Evolutionary conservation across 164 flowering plant species (phyloP), one percentile per base, ranked within the genome.

Genomic region (Liquidambar formosana): DNA sequence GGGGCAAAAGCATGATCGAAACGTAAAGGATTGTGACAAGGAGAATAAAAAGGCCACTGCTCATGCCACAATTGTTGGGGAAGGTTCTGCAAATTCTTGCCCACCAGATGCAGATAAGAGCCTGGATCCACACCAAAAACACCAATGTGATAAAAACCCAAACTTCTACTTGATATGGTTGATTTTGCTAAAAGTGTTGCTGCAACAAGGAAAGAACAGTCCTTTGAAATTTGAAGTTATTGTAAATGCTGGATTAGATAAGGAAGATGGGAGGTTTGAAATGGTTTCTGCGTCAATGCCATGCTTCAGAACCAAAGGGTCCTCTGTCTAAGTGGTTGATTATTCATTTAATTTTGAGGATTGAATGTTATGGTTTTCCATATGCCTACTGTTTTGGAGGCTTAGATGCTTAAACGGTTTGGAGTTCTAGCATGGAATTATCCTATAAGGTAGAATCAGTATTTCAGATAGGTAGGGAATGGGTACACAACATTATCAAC

Each of bases 241-340:
- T 27, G 85, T 88, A 27, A 74, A 84, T 68, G 21, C 77, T 33
- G 68, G 61, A 12, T 62, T 77, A 61, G 84, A 83, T 63, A 69
- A 22, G 48, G 89, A 86, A 67, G 77, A 71, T 68, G 92, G 91
- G 59, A 83, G 81, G 74, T 83, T 86, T 72, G 92, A 89, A 66
- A 71, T 86, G 90, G 71, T 82, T n/a, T 73, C 81, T 54, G 66
- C 82, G 59, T 71, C 77, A 11, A 63, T 85, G 75, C 85, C 95
- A 64, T 86, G 82, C 68, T 63, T 61, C 23, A 38, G 22, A 63
- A 18, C 56, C 23, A 46, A 22, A 15, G 33, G 53, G 15, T 43
- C 46, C 33, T 13, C 57, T 12, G 33, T 18, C 33, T 57, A 10
- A 57, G 25, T 26, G 22, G 13, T 25, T 10, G 15, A 56, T 27